Evolutionary conservation across 176 grass and related monocot species (phyloP).

Genomic region (Juncus effusus): DNA sequence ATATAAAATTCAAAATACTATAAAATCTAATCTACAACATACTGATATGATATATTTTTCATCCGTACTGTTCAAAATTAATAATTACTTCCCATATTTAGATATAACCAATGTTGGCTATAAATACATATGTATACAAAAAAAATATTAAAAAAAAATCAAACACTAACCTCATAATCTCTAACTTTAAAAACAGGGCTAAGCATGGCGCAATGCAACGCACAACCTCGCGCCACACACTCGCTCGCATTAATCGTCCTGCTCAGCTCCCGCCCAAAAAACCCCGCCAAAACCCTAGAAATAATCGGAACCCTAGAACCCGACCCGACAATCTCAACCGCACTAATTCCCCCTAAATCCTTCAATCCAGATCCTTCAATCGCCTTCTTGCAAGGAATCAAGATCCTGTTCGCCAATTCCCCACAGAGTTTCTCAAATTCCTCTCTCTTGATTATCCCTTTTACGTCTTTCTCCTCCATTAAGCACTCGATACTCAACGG

Average conservation of each 20-base stretch:
- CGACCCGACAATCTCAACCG: constrained; percentile 91
- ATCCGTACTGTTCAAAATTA: no score
- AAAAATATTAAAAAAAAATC: constrained; percentile 16
- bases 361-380: constrained; percentile 38
- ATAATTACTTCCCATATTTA: no score
- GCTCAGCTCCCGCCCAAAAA: constrained; percentile 74
- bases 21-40: no score
- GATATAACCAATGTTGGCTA: no score
- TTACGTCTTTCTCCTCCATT: constrained; percentile 98
- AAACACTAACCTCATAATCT: constrained; percentile 71
- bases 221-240: constrained; percentile 81
- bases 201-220: constrained; percentile 92
- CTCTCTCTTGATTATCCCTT: constrained; percentile 67
- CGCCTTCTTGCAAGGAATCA: constrained; percentile 68
- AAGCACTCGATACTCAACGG: constrained; percentile 82
- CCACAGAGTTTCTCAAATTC: constrained; percentile 75
- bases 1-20: no score
- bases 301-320: constrained; percentile 80
- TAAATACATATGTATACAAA: no score
- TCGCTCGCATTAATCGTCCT: constrained; percentile 92
- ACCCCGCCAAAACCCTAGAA: constrained; percentile 59
- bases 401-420: constrained; percentile 48
- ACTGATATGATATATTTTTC: no score
- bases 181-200: constrained; percentile 82
- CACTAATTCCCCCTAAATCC: constrained; percentile 48